Evolutionary conservation across 2,329 filamentous ascomycete genomes (phyloP).

Genomic region (Xylariales sp.): DNA sequence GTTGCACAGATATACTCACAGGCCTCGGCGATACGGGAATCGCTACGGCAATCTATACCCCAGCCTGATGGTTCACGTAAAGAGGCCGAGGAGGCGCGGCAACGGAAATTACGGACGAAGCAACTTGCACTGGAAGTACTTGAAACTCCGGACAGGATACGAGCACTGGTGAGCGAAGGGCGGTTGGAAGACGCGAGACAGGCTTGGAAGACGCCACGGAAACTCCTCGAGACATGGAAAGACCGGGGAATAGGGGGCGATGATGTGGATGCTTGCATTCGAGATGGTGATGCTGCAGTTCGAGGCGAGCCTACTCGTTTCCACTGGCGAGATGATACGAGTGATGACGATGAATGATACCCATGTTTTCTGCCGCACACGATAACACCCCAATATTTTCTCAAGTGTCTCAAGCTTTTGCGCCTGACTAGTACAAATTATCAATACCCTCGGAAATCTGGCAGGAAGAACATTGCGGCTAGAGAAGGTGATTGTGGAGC

Average conservation of each 20-base stretch:
- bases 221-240: constrained; percentile 48
- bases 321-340: constrained; percentile 20
- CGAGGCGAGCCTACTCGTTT: constrained; percentile 22
- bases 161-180: constrained; percentile 53
- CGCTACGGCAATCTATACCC: constrained; percentile 43
- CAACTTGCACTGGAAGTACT: constrained; percentile 61
- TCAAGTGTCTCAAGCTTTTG: no score
- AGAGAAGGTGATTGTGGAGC: no score
- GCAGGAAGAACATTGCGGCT: no score
- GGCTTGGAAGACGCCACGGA: constrained; percentile 51
- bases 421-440: no score
- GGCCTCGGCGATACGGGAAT: constrained; percentile 50
- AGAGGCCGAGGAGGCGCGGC: constrained; percentile 27
- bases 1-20: constrained; percentile 69
- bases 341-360: constrained; percentile 16
- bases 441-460: no score
- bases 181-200: constrained; percentile 54
- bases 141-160: constrained; percentile 55
- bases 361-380: no score
- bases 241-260: constrained; percentile 49
- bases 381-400: no score
- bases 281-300: constrained; percentile 50
- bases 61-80: constrained; percentile 38
- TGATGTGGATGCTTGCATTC: constrained; percentile 49
- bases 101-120: constrained; percentile 36